Evolutionary conservation across 2,329 filamentous ascomycete species (phyloP).

Genomic region (Aspergillus uvarum): DNA sequence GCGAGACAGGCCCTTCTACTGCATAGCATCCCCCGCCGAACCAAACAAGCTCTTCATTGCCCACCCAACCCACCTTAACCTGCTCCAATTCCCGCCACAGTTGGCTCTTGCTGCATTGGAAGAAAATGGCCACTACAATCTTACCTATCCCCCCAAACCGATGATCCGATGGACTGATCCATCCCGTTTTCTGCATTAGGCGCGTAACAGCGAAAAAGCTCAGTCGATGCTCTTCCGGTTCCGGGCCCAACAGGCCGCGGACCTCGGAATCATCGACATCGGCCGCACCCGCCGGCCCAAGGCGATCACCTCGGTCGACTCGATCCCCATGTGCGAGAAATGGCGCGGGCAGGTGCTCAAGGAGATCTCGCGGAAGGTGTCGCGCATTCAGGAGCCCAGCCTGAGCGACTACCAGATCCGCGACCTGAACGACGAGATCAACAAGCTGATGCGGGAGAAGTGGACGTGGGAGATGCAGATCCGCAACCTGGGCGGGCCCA

Average conservation of each 20-base stretch:
- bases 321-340: constrained; percentile 87
- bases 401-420: constrained; percentile 97
- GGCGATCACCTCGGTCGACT: constrained; percentile 80
- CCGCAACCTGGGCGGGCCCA: constrained; percentile 89
- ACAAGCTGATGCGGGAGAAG: constrained; percentile 98
- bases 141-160: no score
- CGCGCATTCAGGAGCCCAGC: constrained; percentile 85
- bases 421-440: constrained; percentile 98
- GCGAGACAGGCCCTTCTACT: not conserved
- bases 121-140: no score
- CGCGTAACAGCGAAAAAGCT: constrained; percentile 96
- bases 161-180: not conserved
- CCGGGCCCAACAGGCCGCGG: constrained; percentile 92
- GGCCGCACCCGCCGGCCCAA: constrained; percentile 87
- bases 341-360: constrained; percentile 98
- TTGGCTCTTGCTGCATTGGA: not conserved
- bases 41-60: not conserved
- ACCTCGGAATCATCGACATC: constrained; percentile 92
- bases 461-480: constrained; percentile 99
- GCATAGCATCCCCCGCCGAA: not conserved
- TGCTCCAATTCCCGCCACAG: not conserved
- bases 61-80: not conserved
- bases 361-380: constrained; percentile 95
- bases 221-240: constrained; percentile 99
- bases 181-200: constrained; percentile 51